Evolutionary conservation across 306 rosid genomes (phyloP).

Genomic region (Casuarina cunninghamiana): DNA sequence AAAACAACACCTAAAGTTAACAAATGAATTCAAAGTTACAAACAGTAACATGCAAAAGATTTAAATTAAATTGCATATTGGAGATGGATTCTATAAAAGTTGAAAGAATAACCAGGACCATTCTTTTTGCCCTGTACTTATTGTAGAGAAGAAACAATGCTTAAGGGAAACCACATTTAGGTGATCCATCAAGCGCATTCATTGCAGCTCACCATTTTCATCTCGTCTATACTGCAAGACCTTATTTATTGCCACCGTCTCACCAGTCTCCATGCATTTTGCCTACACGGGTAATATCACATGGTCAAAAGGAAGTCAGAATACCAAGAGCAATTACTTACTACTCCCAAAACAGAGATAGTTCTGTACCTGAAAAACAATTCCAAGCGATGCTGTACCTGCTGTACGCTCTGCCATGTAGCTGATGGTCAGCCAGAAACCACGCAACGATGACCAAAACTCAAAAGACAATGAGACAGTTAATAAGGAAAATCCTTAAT

Average conservation of each 20-base stretch:
- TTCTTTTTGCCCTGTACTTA: conserved; percentile 41
- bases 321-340: neutral
- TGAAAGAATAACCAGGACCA: no score
- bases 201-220: conserved; percentile 89
- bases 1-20: no score
- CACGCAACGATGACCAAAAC: conserved; percentile 2
- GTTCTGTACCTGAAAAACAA: conserved; percentile 81
- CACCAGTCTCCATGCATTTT: conserved; percentile 90
- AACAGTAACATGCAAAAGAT: no score
- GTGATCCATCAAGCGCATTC: conserved; percentile 97
- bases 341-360: conserved; percentile 12
- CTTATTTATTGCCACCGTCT: conserved; percentile 86
- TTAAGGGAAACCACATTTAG: conserved; percentile 79
- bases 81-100: no score
- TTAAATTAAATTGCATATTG: no score
- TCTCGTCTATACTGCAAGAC: conserved; percentile 88
- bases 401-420: conserved; percentile 98
- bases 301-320: conserved; percentile 22
- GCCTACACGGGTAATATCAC: conserved; percentile 55
- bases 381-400: conserved; percentile 95
- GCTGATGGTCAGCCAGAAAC: conserved; percentile 72
- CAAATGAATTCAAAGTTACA: no score
- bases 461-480: conserved; percentile 15
- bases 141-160: conserved; percentile 91
- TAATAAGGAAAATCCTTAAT: conserved; percentile 9